phyloP scores from a whole-genome alignment of 2,329 filamentous ascomycete species.

The Exserohilum turcica region DNA sequence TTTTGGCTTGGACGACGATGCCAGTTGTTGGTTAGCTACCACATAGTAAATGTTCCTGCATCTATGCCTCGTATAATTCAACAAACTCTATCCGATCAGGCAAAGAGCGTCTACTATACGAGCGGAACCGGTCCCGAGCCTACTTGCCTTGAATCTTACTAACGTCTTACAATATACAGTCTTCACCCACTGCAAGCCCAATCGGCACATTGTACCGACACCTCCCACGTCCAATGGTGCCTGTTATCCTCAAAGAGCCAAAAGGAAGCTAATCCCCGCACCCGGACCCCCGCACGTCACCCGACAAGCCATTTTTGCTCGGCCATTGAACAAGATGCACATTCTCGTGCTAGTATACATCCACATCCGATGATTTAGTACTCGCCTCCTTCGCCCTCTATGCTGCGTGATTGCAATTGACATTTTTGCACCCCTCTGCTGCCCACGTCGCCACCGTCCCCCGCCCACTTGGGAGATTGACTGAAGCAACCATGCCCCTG shows the following conservation, averaged over 20 bases:
- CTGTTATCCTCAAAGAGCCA: background rate
- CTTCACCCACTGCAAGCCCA: background rate
- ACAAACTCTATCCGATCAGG: background rate
- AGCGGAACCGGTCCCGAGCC: background rate
- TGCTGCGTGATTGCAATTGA: background rate
- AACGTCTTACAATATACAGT: background rate
- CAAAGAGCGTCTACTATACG: background rate
- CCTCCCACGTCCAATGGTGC: background rate
- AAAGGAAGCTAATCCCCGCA: background rate
- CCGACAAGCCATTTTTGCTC: background rate
- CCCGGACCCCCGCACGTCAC: slow-evolving; percentile 18
- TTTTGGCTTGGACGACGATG: background rate
- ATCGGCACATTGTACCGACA: slow-evolving; percentile 8
- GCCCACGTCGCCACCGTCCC: background rate
- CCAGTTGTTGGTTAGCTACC: too few species aligned
- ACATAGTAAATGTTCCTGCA: too few species aligned
- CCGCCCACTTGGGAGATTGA: background rate
- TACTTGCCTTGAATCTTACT: background rate
- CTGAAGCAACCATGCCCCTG: slow-evolving; percentile 24
- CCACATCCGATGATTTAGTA: background rate
- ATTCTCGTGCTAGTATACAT: slow-evolving; percentile 9
- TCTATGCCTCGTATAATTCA: too few species aligned
- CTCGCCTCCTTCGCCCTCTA: background rate
- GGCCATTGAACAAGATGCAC: slow-evolving; percentile 8
- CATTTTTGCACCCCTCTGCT: background rate